phyloP scores from a whole-genome alignment of 352 stramenopile species.

The Phytophthora chlamydospora region DNA sequence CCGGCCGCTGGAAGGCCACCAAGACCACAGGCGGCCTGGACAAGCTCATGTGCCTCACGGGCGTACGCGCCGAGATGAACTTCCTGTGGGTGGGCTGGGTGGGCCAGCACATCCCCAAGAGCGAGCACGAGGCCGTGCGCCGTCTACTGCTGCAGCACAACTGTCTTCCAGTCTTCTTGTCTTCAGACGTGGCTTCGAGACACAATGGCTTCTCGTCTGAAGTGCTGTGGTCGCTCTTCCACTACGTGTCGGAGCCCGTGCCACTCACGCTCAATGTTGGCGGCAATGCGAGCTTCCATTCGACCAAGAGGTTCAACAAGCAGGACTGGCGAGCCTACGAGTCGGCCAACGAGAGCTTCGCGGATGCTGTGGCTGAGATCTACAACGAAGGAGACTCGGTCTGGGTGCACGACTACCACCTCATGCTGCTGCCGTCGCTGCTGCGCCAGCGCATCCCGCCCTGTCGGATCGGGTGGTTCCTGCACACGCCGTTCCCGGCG shows the following conservation, averaged over 20 bases:
- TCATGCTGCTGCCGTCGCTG: slow-evolving; percentile 89
- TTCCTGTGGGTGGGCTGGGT: slow-evolving; percentile 92
- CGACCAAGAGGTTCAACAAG: slow-evolving; percentile 86
- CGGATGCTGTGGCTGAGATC: slow-evolving; percentile 83
- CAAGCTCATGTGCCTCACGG: slow-evolving; percentile 84
- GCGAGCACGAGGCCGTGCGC: slow-evolving; percentile 76
- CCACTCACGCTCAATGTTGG: slow-evolving; percentile 51
- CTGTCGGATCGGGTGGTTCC: slow-evolving; percentile 87
- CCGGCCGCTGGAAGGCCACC: slow-evolving; percentile 80
- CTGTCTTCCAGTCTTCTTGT: slow-evolving; percentile 88
- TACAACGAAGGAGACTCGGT: slow-evolving; percentile 90
- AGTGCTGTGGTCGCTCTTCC: slow-evolving; percentile 92
- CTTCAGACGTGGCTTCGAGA: slow-evolving; percentile 79
- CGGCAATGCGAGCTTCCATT: slow-evolving; percentile 47
- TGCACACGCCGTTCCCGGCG: slow-evolving; percentile 89
- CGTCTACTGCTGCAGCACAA: slow-evolving; percentile 86
- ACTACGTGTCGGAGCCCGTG: slow-evolving; percentile 87
- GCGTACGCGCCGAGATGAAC: slow-evolving; percentile 63
- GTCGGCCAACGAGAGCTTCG: slow-evolving; percentile 87
- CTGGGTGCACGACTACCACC: slow-evolving; percentile 92
- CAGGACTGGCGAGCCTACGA: slow-evolving; percentile 91
- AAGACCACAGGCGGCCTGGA: slow-evolving; percentile 89
- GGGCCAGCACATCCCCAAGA: slow-evolving; percentile 85
- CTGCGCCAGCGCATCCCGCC: slow-evolving; percentile 75
- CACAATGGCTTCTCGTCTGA: slow-evolving; percentile 91